A percentile compares a stretch with the other conserved stretches of the same genome.
Evolutionary conservation across 140 eudicot species (phyloP).

Genomic region (Bidens hawaiensis): DNA sequence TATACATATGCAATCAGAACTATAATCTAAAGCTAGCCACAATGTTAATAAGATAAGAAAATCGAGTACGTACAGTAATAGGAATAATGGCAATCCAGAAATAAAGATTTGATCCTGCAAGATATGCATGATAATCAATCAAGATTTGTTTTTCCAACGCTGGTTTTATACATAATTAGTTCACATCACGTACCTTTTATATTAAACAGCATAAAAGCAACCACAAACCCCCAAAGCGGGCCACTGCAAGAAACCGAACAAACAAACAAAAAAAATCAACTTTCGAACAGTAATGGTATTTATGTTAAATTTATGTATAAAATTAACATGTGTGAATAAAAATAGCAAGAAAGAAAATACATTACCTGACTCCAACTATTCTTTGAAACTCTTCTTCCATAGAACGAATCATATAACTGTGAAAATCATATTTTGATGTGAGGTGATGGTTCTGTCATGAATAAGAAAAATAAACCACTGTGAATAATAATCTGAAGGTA

Average conservation of each 20-base stretch:
- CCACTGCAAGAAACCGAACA: constrained; percentile 53
- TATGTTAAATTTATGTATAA: not conserved
- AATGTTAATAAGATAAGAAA: not conserved
- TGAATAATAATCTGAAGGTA: constrained; percentile 29
- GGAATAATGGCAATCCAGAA: constrained; percentile 98
- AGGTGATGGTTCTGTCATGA: constrained; percentile 97
- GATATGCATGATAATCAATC: constrained; percentile 3
- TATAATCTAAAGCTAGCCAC: not conserved
- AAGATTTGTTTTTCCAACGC: not conserved
- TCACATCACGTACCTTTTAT: constrained; percentile 53
- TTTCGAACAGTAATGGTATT: not conserved
- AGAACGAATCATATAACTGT: constrained; percentile 98
- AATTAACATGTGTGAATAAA: not conserved
- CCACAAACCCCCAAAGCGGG: constrained; percentile 98
- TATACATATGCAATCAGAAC: constrained; percentile 9
- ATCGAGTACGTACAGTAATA: constrained; percentile 55
- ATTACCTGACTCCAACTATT: constrained; percentile 96
- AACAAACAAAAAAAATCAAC: constrained; percentile 7
- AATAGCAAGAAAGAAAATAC: not conserved
- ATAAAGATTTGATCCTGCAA: constrained; percentile 95
- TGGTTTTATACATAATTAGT: not conserved
- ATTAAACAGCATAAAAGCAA: constrained; percentile 90
- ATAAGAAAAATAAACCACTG: constrained; percentile 36
- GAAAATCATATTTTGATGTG: constrained; percentile 94
- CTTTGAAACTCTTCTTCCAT: constrained; percentile 99